Base-by-base conservation (phyloP, 805 yeast genomes). In the Lipomyces japonicus region DNA sequence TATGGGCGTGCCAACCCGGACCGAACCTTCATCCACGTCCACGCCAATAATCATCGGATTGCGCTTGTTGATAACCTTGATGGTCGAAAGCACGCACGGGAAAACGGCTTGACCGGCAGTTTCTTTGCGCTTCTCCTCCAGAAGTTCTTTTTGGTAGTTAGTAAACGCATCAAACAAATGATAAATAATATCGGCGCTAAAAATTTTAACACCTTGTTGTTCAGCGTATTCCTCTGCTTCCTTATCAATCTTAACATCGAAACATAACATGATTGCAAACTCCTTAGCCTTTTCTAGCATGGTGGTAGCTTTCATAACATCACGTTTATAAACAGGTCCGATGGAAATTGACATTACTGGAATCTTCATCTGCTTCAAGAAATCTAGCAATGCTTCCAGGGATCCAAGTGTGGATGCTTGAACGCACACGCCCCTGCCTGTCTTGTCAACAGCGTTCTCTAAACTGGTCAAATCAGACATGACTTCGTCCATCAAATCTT, bases 21-120 rank as follows among this genome's bases (percentile, higher is more conserved):
- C 77, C 41, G 84, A 75, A 64, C 99, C 99, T 67, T 93, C 97
- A 39, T 79, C 69, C 53, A 93, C 95, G 67, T 93, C 99, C 51
- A 93, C 97, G 81, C 99, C 99, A 65, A 93, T 86, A 66, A 93
- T 90, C 97, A 93, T 93, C 56, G 99, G 99, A 69, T 90, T 88
- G 73, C 98, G 86, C 75, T 91, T 91, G 82, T 93, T 93, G 70
- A 93, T 93, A 66, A 93, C 87, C 75, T 93, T 97, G 60, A 93
- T 71, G 16, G 97, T 93, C 71, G 87, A 86, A 73, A 93, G 73
- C 30, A 91, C 96, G 76, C 95, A 85, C 62, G 99, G 99, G 82
- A 81, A 90, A 43, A 86, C 85, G 41, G 97, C 98, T 63, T 78
- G 85, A 62, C 82, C 91, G 71, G 83, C 74, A 71, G 84, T 86